phyloP scores from a whole-genome alignment of 139 green algal genomes.

The Volvox africanus region DNA sequence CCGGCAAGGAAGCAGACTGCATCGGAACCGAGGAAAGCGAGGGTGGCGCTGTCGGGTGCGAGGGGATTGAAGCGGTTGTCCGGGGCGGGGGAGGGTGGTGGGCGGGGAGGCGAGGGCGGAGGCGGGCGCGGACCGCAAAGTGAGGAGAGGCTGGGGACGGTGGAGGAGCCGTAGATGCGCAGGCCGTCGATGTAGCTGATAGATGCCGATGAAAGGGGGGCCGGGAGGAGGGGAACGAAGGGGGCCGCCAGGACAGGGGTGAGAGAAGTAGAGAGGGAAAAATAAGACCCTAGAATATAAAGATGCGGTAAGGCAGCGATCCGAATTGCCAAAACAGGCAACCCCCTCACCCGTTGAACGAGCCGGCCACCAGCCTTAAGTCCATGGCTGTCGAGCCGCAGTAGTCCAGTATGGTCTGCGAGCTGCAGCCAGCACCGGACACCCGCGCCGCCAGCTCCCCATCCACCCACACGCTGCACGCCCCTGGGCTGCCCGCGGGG shows the following conservation, averaged over 20 bases:
- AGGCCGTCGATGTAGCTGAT: slow-evolving; percentile 31
- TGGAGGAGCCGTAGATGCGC: slow-evolving; percentile 22
- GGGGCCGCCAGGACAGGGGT: not conserved
- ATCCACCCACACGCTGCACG: slow-evolving; percentile 33
- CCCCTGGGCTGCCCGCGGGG: not conserved
- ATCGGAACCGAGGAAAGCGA: slow-evolving; percentile 25
- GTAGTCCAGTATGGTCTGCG: not conserved
- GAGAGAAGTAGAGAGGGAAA: no score
- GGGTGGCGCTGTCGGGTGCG: not conserved
- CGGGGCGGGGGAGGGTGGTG: slow-evolving; percentile 4
- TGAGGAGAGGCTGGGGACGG: not conserved
- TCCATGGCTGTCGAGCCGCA: not conserved
- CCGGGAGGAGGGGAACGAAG: not conserved
- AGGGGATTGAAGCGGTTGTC: slow-evolving; percentile 27
- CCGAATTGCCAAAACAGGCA: no score
- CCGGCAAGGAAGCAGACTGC: not conserved
- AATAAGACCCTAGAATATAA: no score
- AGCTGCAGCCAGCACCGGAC: not conserved
- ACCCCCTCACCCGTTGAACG: slow-evolving; percentile 33
- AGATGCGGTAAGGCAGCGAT: no score
- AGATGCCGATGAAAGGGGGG: no score
- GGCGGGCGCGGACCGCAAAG: slow-evolving; percentile 30
- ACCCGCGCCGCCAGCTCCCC: not conserved
- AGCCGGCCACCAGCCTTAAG: slow-evolving; percentile 2
- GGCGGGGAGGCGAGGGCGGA: not conserved